phyloP scores from a whole-genome alignment of 2,329 filamentous ascomycete genomes.

The Neocatenulostroma microsporum region DNA sequence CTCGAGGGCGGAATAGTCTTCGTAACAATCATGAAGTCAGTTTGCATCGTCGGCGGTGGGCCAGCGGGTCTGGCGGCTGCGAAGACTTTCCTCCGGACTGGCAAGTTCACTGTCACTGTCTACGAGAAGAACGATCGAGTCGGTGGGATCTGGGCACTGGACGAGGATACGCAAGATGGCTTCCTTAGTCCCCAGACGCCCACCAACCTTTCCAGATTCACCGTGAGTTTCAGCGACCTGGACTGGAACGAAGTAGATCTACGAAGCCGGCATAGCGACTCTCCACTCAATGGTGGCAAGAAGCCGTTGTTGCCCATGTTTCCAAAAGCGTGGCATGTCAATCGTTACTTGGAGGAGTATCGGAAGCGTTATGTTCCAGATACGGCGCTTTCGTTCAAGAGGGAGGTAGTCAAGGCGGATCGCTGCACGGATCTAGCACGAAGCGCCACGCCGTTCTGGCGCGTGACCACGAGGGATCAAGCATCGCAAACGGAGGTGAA shows the following conservation, averaged over 20 bases:
- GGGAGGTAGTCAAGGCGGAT: conserved; percentile 15
- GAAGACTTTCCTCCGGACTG: conserved; percentile 60
- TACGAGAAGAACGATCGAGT: conserved; percentile 60
- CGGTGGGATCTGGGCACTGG: conserved; percentile 68
- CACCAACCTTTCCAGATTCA: conserved; percentile 69
- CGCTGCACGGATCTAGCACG: neutral
- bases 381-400: conserved; percentile 41
- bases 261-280: conserved; percentile 7
- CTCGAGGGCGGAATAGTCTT: too few species aligned
- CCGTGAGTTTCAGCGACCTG: conserved; percentile 56
- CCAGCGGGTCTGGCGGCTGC: conserved; percentile 40
- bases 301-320: conserved; percentile 47
- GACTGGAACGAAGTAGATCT: conserved; percentile 53
- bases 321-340: conserved; percentile 69
- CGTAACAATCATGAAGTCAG: conserved; percentile 21
- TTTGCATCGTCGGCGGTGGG: conserved; percentile 39
- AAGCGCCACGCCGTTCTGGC: conserved; percentile 10
- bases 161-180: conserved; percentile 32
- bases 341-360: conserved; percentile 63
- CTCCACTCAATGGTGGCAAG: neutral
- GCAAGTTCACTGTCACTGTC: conserved; percentile 58
- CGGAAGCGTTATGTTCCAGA: conserved; percentile 47
- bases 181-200: conserved; percentile 54
- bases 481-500: neutral
- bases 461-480: conserved; percentile 13